Evolutionary conservation across 768 basidiomycete genomes (phyloP), one percentile per base, ranked within the genome.

Genomic region (Mycena leptocephala): DNA sequence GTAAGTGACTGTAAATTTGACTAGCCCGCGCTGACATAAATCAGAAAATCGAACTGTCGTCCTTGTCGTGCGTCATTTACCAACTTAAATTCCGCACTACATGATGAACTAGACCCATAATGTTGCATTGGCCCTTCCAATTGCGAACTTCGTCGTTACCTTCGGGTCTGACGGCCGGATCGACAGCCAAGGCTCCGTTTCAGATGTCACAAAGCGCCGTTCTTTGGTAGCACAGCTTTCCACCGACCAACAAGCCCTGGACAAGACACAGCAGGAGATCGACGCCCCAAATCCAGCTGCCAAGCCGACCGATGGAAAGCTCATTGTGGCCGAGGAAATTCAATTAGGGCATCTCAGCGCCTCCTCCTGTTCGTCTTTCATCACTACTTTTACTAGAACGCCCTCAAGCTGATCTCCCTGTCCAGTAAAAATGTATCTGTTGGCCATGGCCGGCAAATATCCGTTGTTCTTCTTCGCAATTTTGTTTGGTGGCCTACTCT

Each of bases 301-400:
- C n/a, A 55, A 68, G 35, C 75, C 78, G 16, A 82, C 79, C 28
- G 87, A 87, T 58, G 92, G 92, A 1, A 92, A 93, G 79, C 86
- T 94, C 13, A 89, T 93, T 55, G 82, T 92, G 8, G 89, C 88
- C 0, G 94, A 95, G 80, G 94, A 95, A 79, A 87, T 93, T 48
- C 87, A 85, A 8, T 84, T 88, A 56, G 93, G 93, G 0, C 90
- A 90, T 73, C 88, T 94, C 32, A 88, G 89, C 51, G 90, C 89
- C 87, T 51, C 70, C 20, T 30, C 71, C 4, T 2, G 76, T 76
- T 26, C n/a, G 71, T 68, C 30, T 35, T 48, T 20, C 9, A 26
- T 26, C 32, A 13, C 20, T 56, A 5, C 2, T 32, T 16, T 11
- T 7, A 24, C 5, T 18, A 22, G 13, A 5, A 1, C 20, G 5